Conservation (phyloP, 164 flowering plant species). For the Platanus orientalis region DNA sequence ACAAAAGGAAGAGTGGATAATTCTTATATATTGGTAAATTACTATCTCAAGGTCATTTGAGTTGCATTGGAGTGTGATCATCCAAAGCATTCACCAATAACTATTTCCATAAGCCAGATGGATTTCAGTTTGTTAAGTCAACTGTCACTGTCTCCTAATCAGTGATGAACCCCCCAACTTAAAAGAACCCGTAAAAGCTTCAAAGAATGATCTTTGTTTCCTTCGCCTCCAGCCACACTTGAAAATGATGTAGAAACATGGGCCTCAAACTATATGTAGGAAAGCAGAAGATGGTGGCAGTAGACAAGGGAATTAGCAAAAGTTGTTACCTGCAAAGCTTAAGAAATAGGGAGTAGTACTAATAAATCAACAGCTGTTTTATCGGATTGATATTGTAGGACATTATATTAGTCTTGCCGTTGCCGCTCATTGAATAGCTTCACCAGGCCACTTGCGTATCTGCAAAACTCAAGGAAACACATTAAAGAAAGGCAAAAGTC, state of each 20-base stretch:
- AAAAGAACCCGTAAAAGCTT: slow-evolving; percentile 4
- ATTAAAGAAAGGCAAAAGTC: slow-evolving; percentile 1
- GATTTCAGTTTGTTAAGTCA: not conserved
- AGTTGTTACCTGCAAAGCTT: slow-evolving; percentile 10
- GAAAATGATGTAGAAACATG: too few species aligned
- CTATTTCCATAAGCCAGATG: slow-evolving; percentile 6
- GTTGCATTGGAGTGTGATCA: slow-evolving; percentile 6
- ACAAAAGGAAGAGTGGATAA: slow-evolving; percentile 1
- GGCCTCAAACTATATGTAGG: not conserved
- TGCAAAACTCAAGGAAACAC: slow-evolving; percentile 5
- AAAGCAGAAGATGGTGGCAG: not conserved
- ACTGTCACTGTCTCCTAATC: not conserved
- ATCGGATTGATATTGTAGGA: not conserved
- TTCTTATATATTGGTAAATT: slow-evolving; percentile 8
- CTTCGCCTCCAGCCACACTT: slow-evolving; percentile 8
- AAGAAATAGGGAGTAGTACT: not conserved
- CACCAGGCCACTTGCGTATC: slow-evolving; percentile 15
- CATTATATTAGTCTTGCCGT: not conserved
- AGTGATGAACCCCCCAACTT: not conserved
- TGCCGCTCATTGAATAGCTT: slow-evolving; percentile 8
- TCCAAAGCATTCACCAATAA: slow-evolving; percentile 8
- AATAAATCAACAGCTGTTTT: not conserved
- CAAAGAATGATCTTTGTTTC: slow-evolving; percentile 1
- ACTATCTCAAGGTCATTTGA: slow-evolving; percentile 6
- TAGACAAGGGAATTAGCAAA: not conserved